Conservation (phyloP, 345 rosid genomes). For the Pistacia vera region DNA sequence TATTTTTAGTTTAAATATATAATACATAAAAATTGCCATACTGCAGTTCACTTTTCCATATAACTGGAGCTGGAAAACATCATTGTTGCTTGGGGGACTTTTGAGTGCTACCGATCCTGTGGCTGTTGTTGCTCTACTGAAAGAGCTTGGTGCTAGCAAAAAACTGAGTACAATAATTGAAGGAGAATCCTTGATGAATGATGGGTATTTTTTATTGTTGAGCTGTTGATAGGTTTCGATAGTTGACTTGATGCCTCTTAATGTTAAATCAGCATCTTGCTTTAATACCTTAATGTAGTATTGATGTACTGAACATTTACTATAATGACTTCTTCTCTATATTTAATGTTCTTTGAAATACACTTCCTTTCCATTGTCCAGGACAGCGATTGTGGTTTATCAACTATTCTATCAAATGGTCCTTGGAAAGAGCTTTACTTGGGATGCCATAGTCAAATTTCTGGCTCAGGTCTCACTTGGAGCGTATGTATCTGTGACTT, state of each 20-base stretch:
- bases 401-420: conserved; percentile 90
- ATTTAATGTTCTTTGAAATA: conserved; percentile 16
- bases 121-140: conserved; percentile 93
- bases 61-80: conserved; percentile 88
- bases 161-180: conserved; percentile 90
- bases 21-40: conserved; percentile 9
- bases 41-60: conserved; percentile 87
- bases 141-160: conserved; percentile 98
- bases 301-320: background rate
- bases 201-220: conserved; percentile 57
- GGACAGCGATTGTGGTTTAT: conserved; percentile 94
- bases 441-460: conserved; percentile 66
- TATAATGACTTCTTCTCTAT: conserved; percentile 11
- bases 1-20: background rate
- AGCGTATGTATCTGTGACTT: conserved; percentile 69
- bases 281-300: background rate
- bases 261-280: conserved; percentile 9
- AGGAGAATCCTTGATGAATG: conserved; percentile 99
- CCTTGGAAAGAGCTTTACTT: conserved; percentile 56
- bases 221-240: conserved; percentile 1
- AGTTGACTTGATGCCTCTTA: conserved; percentile 9
- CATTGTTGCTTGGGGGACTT: conserved; percentile 95
- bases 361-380: conserved; percentile 35
- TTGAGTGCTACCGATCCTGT: conserved; percentile 98
- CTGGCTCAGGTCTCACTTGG: conserved; percentile 76